A percentile compares a stretch with the other conserved stretches of the same genome.
Conservation (phyloP, 768 basidiomycete genomes). For the Gymnopilus dilepis region DNA sequence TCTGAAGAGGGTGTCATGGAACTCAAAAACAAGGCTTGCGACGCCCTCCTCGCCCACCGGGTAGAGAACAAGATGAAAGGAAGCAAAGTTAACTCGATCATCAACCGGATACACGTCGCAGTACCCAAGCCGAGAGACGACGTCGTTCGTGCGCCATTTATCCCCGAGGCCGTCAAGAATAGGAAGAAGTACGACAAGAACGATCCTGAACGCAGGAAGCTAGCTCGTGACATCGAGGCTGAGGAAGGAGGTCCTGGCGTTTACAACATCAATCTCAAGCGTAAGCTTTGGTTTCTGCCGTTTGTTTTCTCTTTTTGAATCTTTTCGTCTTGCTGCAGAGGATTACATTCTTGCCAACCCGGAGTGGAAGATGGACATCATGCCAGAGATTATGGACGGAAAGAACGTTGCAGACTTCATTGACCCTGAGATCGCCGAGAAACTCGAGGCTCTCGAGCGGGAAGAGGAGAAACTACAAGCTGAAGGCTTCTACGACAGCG, state of each 20-base stretch:
- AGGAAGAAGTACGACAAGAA: slow-evolving; percentile 85
- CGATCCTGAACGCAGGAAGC: slow-evolving; percentile 74
- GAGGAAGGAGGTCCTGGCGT: slow-evolving; percentile 92
- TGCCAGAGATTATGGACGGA: slow-evolving; percentile 99
- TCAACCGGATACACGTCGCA: slow-evolving; percentile 96
- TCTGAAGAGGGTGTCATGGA: slow-evolving; percentile 98
- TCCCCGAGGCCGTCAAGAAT: slow-evolving; percentile 82
- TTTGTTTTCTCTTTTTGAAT: neutral
- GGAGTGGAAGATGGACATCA: slow-evolving; percentile 93
- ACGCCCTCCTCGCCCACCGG: slow-evolving; percentile 91
- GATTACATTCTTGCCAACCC: slow-evolving; percentile 88
- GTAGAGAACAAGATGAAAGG: slow-evolving; percentile 96
- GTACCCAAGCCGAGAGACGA: slow-evolving; percentile 91
- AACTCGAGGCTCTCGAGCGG: slow-evolving; percentile 94
- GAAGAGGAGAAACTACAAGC: slow-evolving; percentile 95
- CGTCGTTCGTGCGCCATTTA: slow-evolving; percentile 84
- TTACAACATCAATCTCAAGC: slow-evolving; percentile 87
- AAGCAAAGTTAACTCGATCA: slow-evolving; percentile 87
- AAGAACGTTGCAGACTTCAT: slow-evolving; percentile 99
- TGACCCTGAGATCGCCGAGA: slow-evolving; percentile 96
- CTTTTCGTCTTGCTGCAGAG: slow-evolving; percentile 57
- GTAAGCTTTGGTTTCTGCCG: slow-evolving; percentile 50
- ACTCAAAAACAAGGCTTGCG: slow-evolving; percentile 94
- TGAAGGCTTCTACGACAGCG: slow-evolving; percentile 94
- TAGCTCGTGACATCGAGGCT: slow-evolving; percentile 83